phyloP scores from a whole-genome alignment of 2,329 filamentous ascomycete species.

The Aspergillus ibericus region DNA sequence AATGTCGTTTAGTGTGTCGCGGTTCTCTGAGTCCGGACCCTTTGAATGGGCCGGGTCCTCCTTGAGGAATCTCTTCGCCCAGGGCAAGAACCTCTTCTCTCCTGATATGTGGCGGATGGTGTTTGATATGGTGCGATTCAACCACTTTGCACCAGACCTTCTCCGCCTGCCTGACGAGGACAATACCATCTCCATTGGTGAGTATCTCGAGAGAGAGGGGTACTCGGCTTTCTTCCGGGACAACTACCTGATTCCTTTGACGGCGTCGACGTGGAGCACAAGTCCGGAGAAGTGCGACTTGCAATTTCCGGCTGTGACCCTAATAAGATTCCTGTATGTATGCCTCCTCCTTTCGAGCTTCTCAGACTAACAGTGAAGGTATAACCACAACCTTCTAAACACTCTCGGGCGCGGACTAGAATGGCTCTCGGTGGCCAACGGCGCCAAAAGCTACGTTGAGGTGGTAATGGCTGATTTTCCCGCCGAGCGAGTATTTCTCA shows the following conservation, averaged over 20 bases:
- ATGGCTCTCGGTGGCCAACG: slow-evolving; percentile 2
- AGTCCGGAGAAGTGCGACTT: slow-evolving; percentile 7
- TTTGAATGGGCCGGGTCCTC: slow-evolving; percentile 8
- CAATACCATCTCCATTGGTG: not conserved
- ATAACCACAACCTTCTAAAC: slow-evolving; percentile 6
- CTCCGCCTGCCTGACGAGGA: not conserved
- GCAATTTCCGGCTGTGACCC: slow-evolving; percentile 3
- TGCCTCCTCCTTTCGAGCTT: not conserved
- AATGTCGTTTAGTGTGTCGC: slow-evolving; percentile 8
- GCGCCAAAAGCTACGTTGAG: slow-evolving; percentile 7
- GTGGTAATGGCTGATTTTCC: not conserved
- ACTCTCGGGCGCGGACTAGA: not conserved
- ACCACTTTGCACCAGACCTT: slow-evolving; percentile 4
- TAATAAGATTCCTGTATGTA: slow-evolving; percentile 1
- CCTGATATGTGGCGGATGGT: slow-evolving; percentile 7
- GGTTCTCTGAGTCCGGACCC: not conserved
- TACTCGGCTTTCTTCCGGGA: slow-evolving; percentile 3
- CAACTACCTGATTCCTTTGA: slow-evolving; percentile 8
- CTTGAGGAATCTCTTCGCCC: slow-evolving; percentile 1
- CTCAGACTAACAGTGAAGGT: not conserved
- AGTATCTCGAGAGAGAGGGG: slow-evolving; percentile 3
- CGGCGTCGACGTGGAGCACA: slow-evolving; percentile 9
- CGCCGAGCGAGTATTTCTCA: not conserved
- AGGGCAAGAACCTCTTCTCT: not conserved
- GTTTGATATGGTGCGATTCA: slow-evolving; percentile 8